A percentile compares a stretch with the other conserved stretches of the same genome.
These are phyloP conservation scores for Paramecium primaurelia DNA, from an alignment of 73 alveolate genomes.

Conservation along the genomic window DNA sequence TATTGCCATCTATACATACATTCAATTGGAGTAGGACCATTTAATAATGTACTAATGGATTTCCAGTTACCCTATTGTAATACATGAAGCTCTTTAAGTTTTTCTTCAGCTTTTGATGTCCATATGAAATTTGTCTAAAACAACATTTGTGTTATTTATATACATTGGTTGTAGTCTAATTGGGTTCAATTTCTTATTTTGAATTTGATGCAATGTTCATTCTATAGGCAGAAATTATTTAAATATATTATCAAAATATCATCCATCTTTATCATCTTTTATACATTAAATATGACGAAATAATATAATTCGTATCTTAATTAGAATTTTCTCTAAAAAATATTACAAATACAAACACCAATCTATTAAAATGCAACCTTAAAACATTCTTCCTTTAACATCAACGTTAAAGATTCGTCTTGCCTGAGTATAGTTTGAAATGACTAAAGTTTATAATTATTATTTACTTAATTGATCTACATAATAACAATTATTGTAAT, in stretches of 20 bases:
- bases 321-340: neutral
- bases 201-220: neutral
- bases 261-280: neutral
- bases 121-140: neutral
- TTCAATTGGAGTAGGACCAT: neutral
- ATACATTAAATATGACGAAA: neutral
- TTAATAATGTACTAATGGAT: neutral
- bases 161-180: neutral
- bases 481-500: neutral
- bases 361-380: neutral
- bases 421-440: neutral
- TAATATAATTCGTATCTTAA: neutral
- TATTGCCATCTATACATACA: neutral
- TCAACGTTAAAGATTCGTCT: neutral
- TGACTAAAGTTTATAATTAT: neutral
- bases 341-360: neutral
- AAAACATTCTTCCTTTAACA: neutral
- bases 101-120: neutral
- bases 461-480: neutral
- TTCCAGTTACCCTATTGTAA: constrained; percentile 1
- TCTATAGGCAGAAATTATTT: neutral
- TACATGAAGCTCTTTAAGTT: neutral
- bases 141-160: neutral
- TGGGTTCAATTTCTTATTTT: neutral
- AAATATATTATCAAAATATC: neutral